Conservation (phyloP, 2,329 filamentous ascomycete genomes). For the Aureobasidium zeae region DNA sequence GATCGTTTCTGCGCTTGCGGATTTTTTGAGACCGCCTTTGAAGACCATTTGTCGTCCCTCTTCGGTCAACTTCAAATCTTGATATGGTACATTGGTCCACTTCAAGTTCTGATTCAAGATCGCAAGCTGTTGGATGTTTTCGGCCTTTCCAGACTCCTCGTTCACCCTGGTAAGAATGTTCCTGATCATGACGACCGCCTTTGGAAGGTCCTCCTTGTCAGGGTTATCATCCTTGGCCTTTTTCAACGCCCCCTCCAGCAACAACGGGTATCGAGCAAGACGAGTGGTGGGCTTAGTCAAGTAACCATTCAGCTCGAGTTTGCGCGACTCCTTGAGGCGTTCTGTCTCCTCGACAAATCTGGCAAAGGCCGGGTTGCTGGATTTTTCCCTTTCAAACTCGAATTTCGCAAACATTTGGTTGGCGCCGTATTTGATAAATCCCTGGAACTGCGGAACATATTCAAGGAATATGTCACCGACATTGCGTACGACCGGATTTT, state of each 20-base stretch:
- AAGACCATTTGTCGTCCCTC: slow-evolving; percentile 87
- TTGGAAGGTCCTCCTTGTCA: slow-evolving; percentile 85
- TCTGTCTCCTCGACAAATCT: slow-evolving; percentile 96
- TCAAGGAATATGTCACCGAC: slow-evolving; percentile 92
- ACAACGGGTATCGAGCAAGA: slow-evolving; percentile 82
- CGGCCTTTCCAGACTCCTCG: slow-evolving; percentile 88
- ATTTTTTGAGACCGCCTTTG: slow-evolving; percentile 90
- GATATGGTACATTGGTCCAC: slow-evolving; percentile 80
- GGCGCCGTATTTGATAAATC: slow-evolving; percentile 92
- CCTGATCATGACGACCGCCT: slow-evolving; percentile 76
- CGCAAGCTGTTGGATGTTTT: slow-evolving; percentile 93
- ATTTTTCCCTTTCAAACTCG: slow-evolving; percentile 94
- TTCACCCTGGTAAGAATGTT: slow-evolving; percentile 85
- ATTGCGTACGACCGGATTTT: slow-evolving; percentile 76
- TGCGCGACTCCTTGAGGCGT: slow-evolving; percentile 88
- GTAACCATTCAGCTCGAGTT: slow-evolving; percentile 94
- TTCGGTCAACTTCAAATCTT: slow-evolving; percentile 89
- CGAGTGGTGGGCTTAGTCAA: slow-evolving; percentile 95
- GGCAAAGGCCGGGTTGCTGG: slow-evolving; percentile 71
- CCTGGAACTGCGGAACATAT: slow-evolving; percentile 83
- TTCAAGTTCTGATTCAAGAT: slow-evolving; percentile 86
- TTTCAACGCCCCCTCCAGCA: slow-evolving; percentile 86
- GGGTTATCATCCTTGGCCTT: slow-evolving; percentile 81
- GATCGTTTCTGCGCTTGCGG: slow-evolving; percentile 65
- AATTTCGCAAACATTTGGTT: slow-evolving; percentile 96